Conservation (phyloP, 257 asterid species). For the Ehretia macrophylla region DNA sequence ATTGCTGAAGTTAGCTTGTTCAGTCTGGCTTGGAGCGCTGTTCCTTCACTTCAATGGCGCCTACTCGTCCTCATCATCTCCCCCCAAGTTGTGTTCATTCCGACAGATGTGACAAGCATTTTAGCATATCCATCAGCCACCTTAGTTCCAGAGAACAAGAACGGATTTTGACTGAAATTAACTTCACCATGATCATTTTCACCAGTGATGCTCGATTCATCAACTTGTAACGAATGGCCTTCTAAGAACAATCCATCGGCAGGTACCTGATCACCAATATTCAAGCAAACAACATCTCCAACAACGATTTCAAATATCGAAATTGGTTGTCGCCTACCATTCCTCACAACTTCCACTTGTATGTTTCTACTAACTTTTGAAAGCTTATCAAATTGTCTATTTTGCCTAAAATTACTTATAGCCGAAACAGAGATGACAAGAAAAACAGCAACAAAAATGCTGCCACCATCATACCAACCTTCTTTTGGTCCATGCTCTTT, state of each 20-base stretch:
- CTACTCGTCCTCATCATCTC: conserved; percentile 48
- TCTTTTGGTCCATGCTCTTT: no score
- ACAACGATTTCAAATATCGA: conserved; percentile 36
- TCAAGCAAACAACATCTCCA: conserved; percentile 42
- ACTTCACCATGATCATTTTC: conserved; percentile 35
- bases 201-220: conserved; percentile 40
- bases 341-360: conserved; percentile 34
- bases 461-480: no score
- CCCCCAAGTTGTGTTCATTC: conserved; percentile 53
- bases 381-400: conserved; percentile 29
- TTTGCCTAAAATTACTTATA: conserved; percentile 29
- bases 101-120: conserved; percentile 44
- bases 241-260: conserved; percentile 43
- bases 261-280: conserved; percentile 48
- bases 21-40: conserved; percentile 46
- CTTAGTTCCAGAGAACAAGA: conserved; percentile 37
- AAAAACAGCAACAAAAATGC: no score
- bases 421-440: conserved; percentile 36
- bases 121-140: conserved; percentile 40
- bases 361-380: conserved; percentile 25
- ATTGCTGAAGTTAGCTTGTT: conserved; percentile 39
- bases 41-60: conserved; percentile 51
- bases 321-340: conserved; percentile 25
- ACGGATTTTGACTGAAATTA: conserved; percentile 26
- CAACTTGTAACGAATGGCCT: conserved; percentile 35